Percentiles rank a stretch among this genome's conserved stretches.
phyloP scores from a whole-genome alignment of 2,329 filamentous ascomycete species.

The Phyllosticta paracitricarpa region DNA sequence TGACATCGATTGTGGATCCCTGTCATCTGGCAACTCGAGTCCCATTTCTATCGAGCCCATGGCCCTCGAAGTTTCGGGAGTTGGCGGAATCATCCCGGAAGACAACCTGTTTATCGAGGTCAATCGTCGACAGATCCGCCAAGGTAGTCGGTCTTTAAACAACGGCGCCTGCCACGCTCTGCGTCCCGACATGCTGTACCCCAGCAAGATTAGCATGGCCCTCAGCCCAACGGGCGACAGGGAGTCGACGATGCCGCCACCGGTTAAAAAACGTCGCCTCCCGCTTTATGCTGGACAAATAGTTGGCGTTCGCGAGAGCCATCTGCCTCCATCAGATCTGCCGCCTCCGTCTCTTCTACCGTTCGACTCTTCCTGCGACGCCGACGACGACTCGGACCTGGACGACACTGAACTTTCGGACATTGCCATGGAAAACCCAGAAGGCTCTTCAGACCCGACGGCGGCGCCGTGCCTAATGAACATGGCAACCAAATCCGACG shows the following conservation, averaged over 20 bases:
- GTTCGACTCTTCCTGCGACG: conserved; percentile 26
- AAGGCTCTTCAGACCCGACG: conserved; percentile 3
- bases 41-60: not conserved
- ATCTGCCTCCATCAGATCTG: conserved; percentile 40
- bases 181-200: not conserved
- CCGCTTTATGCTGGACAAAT: conserved; percentile 23
- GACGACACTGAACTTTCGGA: conserved; percentile 24
- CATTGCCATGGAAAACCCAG: not conserved
- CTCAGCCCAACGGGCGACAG: not conserved
- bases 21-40: not conserved
- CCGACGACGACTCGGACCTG: conserved; percentile 27
- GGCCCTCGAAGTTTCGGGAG: conserved; percentile 41
- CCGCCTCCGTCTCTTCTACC: conserved; percentile 36
- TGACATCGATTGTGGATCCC: not conserved
- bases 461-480: conserved; percentile 19
- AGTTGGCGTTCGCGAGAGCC: conserved; percentile 55
- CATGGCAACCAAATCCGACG: not conserved
- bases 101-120: conserved; percentile 47
- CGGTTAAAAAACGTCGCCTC: not conserved
- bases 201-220: not conserved
- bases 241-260: not conserved
- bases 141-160: not conserved
- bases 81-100: conserved; percentile 51
- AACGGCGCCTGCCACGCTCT: not conserved
- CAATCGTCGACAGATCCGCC: conserved; percentile 12